Conservation (phyloP, 2,329 filamentous ascomycete genomes). For the Tolypocladium ophioglossoides region DNA sequence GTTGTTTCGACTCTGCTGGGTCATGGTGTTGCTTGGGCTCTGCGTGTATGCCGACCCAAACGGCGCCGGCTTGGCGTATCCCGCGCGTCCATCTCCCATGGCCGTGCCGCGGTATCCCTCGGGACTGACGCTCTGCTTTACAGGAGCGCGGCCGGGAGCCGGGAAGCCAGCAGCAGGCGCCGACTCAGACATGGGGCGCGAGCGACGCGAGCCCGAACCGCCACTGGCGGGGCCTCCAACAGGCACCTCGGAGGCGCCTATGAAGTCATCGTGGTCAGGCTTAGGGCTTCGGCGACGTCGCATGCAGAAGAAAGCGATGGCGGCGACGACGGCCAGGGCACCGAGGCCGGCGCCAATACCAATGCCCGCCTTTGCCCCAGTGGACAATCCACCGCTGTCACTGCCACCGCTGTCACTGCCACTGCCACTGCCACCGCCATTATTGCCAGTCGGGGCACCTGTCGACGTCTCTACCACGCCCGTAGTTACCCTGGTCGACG, state of each 20-base stretch:
- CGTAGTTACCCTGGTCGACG: slow-evolving; percentile 21
- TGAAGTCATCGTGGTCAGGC: slow-evolving; percentile 26
- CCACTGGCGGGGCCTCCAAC: slow-evolving; percentile 18
- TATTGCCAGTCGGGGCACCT: not conserved
- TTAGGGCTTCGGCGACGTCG: slow-evolving; percentile 20
- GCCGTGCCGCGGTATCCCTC: slow-evolving; percentile 30
- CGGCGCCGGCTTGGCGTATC: slow-evolving; percentile 26
- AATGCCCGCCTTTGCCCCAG: slow-evolving; percentile 33
- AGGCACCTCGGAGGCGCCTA: slow-evolving; percentile 32
- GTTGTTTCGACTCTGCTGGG: slow-evolving; percentile 3
- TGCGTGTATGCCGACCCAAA: slow-evolving; percentile 20
- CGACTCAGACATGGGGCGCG: slow-evolving; percentile 20
- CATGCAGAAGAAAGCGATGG: slow-evolving; percentile 18
- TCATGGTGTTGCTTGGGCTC: slow-evolving; percentile 10
- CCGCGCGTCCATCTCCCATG: slow-evolving; percentile 26
- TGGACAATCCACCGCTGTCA: slow-evolving; percentile 21
- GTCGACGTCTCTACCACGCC: slow-evolving; percentile 11
- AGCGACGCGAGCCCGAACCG: slow-evolving; percentile 8
- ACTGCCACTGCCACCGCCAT: not conserved
- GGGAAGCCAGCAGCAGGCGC: slow-evolving; percentile 14
- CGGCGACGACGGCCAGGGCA: slow-evolving; percentile 21
- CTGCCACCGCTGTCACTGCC: slow-evolving; percentile 9
- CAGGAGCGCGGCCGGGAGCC: slow-evolving; percentile 14
- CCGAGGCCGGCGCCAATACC: slow-evolving; percentile 27
- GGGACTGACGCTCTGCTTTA: slow-evolving; percentile 10